Percentiles rank a stretch among this genome's conserved stretches.
Conservation (phyloP, 148 eudicot species). For the Chenopodium quinoa region DNA sequence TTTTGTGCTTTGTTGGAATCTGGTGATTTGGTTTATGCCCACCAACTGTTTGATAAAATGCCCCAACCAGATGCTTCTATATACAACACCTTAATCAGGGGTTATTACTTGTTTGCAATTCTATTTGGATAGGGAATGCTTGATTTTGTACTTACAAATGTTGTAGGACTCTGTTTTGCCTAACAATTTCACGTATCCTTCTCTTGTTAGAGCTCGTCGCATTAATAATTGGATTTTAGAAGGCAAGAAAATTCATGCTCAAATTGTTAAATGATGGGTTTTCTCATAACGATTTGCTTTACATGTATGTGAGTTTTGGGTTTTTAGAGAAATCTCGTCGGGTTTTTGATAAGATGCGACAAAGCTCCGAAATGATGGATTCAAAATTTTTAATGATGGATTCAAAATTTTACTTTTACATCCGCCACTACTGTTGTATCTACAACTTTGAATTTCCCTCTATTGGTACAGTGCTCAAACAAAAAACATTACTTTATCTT, state of each 20-base stretch:
- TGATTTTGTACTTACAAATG: constrained; percentile 50
- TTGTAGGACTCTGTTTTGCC: constrained; percentile 47
- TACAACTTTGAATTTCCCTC: too few relatives aligned
- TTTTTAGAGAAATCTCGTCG: constrained; percentile 51
- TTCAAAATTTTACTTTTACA: too few relatives aligned
- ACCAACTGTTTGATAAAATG: constrained; percentile 18
- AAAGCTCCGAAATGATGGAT: background rate
- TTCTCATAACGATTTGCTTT: constrained; percentile 64
- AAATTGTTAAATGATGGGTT: constrained; percentile 48
- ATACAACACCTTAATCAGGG: constrained; percentile 62
- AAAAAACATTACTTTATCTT: too few relatives aligned
- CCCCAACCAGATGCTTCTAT: constrained; percentile 74
- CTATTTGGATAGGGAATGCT: constrained; percentile 31
- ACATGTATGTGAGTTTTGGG: constrained; percentile 60
- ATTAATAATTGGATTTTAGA: constrained; percentile 36
- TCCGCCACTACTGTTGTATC: too few relatives aligned
- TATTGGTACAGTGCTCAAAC: too few relatives aligned
- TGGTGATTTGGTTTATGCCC: too few relatives aligned
- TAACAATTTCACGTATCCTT: constrained; percentile 64
- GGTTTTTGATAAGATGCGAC: constrained; percentile 48
- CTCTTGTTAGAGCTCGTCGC: constrained; percentile 55
- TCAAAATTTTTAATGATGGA: too few relatives aligned
- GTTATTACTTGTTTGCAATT: constrained; percentile 32
- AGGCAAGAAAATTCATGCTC: constrained; percentile 65
- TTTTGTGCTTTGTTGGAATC: too few relatives aligned